Percentiles rank a stretch among this genome's conserved stretches.
Conservation (phyloP, 2,329 filamentous ascomycete genomes). For the Penicillium sp. region DNA sequence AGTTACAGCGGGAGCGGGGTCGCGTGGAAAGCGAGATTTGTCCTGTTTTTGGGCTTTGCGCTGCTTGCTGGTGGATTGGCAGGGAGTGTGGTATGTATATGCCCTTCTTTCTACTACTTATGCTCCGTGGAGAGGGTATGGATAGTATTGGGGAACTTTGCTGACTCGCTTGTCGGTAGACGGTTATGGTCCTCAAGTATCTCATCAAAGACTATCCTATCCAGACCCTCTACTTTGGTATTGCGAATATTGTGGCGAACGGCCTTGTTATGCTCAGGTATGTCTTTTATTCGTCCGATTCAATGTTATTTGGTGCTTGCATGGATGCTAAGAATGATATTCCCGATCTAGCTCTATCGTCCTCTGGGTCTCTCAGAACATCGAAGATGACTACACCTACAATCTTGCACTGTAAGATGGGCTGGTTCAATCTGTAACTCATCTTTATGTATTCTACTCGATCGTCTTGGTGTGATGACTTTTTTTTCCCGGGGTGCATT, state of each 20-base stretch:
- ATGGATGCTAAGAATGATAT: background rate
- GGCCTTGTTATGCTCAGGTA: slow-evolving; percentile 66
- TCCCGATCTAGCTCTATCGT: slow-evolving; percentile 54
- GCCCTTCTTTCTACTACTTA: background rate
- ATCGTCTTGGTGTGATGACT: slow-evolving; percentile 16
- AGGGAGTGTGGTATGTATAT: slow-evolving; percentile 56
- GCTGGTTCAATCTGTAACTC: background rate
- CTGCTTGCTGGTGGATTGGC: slow-evolving; percentile 66
- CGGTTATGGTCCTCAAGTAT: slow-evolving; percentile 67
- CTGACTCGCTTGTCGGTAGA: slow-evolving; percentile 33
- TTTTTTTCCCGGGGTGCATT: slow-evolving; percentile 7
- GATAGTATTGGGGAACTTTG: background rate
- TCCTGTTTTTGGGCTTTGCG: slow-evolving; percentile 68
- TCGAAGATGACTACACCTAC: slow-evolving; percentile 71
- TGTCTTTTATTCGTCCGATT: slow-evolving; percentile 22
- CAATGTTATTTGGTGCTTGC: background rate
- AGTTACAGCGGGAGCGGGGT: slow-evolving; percentile 64
- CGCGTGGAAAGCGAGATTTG: slow-evolving; percentile 68
- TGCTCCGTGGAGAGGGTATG: background rate
- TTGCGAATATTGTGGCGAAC: slow-evolving; percentile 65
- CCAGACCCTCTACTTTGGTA: slow-evolving; percentile 65
- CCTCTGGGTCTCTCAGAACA: slow-evolving; percentile 69
- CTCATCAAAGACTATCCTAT: slow-evolving; percentile 58
- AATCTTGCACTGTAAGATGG: slow-evolving; percentile 58
- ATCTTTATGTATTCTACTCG: slow-evolving; percentile 21